These are phyloP conservation scores for Flueggea neowawraea DNA, from an alignment of 441 rosid species.

Conservation along the genomic window DNA sequence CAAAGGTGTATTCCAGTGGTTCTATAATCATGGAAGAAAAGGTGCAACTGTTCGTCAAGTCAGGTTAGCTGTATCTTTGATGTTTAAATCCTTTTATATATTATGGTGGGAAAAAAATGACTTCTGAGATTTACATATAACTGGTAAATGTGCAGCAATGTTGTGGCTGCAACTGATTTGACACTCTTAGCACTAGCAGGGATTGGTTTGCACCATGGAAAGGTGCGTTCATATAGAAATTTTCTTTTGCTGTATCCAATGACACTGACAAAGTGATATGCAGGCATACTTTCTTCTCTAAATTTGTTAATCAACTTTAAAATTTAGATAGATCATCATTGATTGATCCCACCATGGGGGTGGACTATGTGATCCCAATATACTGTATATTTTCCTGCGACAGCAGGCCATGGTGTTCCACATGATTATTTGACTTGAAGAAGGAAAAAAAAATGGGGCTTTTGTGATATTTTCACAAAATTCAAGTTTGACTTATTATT, in stretches of 20 bases:
- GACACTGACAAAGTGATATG: no score
- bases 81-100: conserved; percentile 9
- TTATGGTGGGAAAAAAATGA: conserved; percentile 9
- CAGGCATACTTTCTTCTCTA: no score
- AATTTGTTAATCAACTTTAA: no score
- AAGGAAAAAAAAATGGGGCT: background rate
- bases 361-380: no score
- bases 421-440: background rate
- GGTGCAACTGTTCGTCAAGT: conserved; percentile 97
- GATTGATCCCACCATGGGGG: no score
- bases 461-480: no score
- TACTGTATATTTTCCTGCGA: background rate
- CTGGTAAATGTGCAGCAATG: conserved; percentile 61
- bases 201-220: conserved; percentile 69
- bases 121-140: conserved; percentile 6
- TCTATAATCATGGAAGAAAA: conserved; percentile 74
- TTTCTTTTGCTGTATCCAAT: no score
- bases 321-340: no score
- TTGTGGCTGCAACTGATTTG: conserved; percentile 92
- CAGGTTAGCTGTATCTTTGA: conserved; percentile 53
- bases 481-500: no score
- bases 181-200: conserved; percentile 93
- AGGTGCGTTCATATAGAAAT: conserved; percentile 42
- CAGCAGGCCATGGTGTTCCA: background rate
- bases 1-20: conserved; percentile 87